Conservation (phyloP, 441 rosid genomes). For the Populus trichocarpa region DNA sequence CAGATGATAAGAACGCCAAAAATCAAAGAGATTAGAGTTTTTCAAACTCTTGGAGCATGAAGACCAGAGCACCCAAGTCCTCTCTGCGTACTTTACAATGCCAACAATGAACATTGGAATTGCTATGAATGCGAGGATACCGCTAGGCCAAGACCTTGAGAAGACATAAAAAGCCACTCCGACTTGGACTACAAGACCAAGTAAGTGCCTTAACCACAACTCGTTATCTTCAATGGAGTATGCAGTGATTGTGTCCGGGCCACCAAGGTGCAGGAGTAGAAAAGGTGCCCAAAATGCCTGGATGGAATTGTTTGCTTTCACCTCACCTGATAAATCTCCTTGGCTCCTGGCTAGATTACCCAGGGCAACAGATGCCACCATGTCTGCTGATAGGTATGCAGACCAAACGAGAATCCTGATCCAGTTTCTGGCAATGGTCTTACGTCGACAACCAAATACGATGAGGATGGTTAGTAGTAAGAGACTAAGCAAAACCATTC, state of each 20-base stretch:
- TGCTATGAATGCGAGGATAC: constrained; percentile 5
- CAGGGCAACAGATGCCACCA: background rate
- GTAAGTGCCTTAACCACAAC: constrained; percentile 9
- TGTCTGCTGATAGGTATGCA: background rate
- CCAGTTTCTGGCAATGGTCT: background rate
- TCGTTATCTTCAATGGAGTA: background rate
- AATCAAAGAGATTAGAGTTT: background rate
- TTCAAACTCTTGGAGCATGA: background rate
- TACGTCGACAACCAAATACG: background rate
- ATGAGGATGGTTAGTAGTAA: background rate
- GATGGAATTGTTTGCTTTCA: background rate
- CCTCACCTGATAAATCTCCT: background rate
- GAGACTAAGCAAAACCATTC: background rate
- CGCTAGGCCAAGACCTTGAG: constrained; percentile 12
- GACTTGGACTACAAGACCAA: background rate
- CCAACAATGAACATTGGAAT: constrained; percentile 22
- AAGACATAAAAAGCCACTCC: constrained; percentile 15
- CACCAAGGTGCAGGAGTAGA: constrained; percentile 4
- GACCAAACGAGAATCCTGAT: background rate
- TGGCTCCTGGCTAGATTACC: background rate
- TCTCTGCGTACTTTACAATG: constrained; percentile 30
- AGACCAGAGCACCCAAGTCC: constrained; percentile 24
- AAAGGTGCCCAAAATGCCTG: constrained; percentile 1
- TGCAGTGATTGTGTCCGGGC: constrained; percentile 6
- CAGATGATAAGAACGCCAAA: fast-evolving